phyloP scores from a whole-genome alignment of 495 filamentous ascomycete genomes.

The Cenococcum geophilum region DNA sequence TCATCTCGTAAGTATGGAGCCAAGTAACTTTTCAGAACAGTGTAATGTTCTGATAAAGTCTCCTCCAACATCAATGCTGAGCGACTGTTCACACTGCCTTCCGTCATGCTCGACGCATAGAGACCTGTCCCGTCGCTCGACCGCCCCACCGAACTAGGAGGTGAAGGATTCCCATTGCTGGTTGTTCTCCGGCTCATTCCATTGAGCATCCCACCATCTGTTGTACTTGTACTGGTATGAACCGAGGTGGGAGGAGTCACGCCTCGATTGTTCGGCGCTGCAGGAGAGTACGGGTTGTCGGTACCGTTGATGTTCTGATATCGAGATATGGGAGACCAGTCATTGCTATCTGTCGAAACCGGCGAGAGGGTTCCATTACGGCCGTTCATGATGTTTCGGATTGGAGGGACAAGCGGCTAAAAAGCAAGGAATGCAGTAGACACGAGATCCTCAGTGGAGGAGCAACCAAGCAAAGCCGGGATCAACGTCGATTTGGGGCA shows the following conservation, averaged over 20 bases:
- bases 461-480: background rate
- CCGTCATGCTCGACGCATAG: slow-evolving; percentile 55
- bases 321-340: slow-evolving; percentile 64
- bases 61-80: slow-evolving; percentile 58
- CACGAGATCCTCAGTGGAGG: background rate
- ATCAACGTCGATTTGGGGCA: background rate
- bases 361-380: slow-evolving; percentile 69
- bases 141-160: slow-evolving; percentile 77
- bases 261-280: slow-evolving; percentile 22
- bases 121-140: slow-evolving; percentile 67
- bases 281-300: slow-evolving; percentile 30
- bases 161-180: slow-evolving; percentile 62
- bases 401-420: background rate
- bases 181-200: slow-evolving; percentile 10
- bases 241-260: slow-evolving; percentile 29
- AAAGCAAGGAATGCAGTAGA: background rate
- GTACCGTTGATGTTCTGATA: slow-evolving; percentile 29
- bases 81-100: slow-evolving; percentile 33
- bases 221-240: slow-evolving; percentile 27
- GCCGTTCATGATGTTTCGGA: slow-evolving; percentile 50
- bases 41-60: slow-evolving; percentile 72
- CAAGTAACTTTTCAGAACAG: slow-evolving; percentile 70
- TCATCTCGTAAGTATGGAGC: slow-evolving; percentile 65
- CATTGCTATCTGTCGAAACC: slow-evolving; percentile 74
- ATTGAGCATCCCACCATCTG: slow-evolving; percentile 27